Evolutionary conservation across 495 filamentous ascomycete genomes (phyloP).

Genomic region (Hypomontagnella submonticulosa): DNA sequence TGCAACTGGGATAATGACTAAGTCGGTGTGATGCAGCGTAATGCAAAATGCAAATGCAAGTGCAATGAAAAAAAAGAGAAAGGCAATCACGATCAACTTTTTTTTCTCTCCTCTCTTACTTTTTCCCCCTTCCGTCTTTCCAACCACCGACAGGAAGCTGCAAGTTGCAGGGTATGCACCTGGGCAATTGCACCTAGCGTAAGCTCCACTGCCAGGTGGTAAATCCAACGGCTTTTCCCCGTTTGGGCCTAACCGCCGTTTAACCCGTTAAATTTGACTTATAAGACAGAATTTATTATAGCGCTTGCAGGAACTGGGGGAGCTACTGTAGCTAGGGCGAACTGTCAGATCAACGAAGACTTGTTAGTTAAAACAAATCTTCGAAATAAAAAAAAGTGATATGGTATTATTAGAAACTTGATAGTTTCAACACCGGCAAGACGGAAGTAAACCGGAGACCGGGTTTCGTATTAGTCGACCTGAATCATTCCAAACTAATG

Average conservation of each 20-base stretch:
- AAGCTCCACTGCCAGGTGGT: constrained; percentile 21
- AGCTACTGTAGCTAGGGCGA: constrained; percentile 8
- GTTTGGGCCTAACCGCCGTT: constrained; percentile 38
- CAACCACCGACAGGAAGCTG: constrained; percentile 15
- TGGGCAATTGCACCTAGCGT: constrained; percentile 16
- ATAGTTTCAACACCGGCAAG: constrained; percentile 5
- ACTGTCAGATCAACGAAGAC: constrained; percentile 3
- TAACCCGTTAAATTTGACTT: constrained; percentile 20
- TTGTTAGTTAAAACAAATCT: too few relatives aligned
- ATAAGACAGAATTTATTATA: constrained; percentile 38
- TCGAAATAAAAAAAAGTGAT: too few relatives aligned
- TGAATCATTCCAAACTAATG: constrained; percentile 8
- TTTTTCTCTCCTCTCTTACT: constrained; percentile 7
- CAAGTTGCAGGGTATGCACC: constrained; percentile 24
- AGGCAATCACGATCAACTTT: not conserved
- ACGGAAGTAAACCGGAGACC: constrained; percentile 1
- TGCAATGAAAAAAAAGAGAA: not conserved
- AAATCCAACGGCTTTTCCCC: constrained; percentile 25
- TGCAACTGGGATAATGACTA: not conserved
- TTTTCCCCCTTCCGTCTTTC: constrained; percentile 15
- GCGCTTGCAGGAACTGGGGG: constrained; percentile 12
- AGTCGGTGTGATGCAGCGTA: not conserved
- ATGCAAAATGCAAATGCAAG: not conserved
- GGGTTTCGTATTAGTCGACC: constrained; percentile 10
- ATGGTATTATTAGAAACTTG: not conserved